phyloP scores from a whole-genome alignment of 345 rosid genomes.

The Salix brachista region DNA sequence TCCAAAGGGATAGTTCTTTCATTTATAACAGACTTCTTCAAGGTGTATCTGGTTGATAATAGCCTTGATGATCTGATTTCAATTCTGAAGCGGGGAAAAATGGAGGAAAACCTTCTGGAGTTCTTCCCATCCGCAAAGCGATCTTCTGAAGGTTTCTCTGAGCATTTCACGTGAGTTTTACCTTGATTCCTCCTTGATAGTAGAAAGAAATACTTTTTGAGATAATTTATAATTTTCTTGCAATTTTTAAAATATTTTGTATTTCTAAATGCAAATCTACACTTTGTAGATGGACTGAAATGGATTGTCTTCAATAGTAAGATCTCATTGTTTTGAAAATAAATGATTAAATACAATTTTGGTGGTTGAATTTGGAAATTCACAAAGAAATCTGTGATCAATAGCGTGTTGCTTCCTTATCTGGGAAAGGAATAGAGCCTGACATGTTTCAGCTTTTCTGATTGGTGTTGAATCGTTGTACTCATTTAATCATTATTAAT shows the following conservation, averaged over 20 bases:
- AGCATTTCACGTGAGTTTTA: constrained; percentile 86
- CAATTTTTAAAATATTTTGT: neutral
- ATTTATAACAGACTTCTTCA: constrained; percentile 91
- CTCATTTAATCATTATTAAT: neutral
- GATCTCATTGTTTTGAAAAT: neutral
- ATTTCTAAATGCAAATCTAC: neutral
- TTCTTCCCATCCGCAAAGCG: constrained; percentile 82
- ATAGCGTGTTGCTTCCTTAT: neutral
- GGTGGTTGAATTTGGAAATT: neutral
- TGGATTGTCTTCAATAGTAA: neutral
- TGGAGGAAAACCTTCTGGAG: constrained; percentile 85
- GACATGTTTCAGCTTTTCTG: neutral
- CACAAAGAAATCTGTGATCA: neutral
- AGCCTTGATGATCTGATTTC: constrained; percentile 91
- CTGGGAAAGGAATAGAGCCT: neutral
- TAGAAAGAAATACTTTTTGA: neutral
- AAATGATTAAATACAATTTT: neutral
- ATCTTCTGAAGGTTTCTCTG: constrained; percentile 79
- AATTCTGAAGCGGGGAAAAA: constrained; percentile 87
- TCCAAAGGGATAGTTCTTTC: constrained; percentile 97
- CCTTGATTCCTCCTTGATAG: neutral
- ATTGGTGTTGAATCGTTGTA: neutral
- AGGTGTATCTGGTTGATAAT: constrained; percentile 92
- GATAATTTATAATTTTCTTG: neutral
- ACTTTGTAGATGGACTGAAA: neutral